These are phyloP conservation scores for Lactarius evosmus DNA, from an alignment of 768 basidiomycete genomes.

Conservation along the genomic window DNA sequence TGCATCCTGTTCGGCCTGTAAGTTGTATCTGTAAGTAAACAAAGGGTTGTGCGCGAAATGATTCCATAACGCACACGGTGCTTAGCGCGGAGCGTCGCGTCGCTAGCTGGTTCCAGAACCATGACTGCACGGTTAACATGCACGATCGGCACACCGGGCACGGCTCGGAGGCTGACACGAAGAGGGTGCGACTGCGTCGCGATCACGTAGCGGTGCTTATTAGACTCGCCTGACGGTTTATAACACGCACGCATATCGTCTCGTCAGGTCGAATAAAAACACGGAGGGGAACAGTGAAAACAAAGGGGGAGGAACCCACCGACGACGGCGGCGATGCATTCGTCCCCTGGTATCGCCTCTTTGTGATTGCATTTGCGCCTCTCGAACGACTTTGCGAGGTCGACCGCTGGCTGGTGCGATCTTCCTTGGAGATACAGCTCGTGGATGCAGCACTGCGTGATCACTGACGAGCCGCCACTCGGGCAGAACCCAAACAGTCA, in stretches of 20 bases:
- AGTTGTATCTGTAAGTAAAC: constrained; percentile 4
- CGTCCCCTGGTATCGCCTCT: constrained; percentile 78
- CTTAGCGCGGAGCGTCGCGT: constrained; percentile 70
- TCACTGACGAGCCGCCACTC: constrained; percentile 67
- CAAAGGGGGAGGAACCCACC: constrained; percentile 55
- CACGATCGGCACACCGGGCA: constrained; percentile 86
- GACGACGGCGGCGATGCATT: constrained; percentile 77
- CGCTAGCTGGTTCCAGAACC: constrained; percentile 87
- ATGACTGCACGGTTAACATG: constrained; percentile 92
- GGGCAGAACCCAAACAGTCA: constrained; percentile 34
- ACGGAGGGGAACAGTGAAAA: neutral
- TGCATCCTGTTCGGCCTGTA: constrained; percentile 61
- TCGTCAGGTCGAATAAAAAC: too few species aligned
- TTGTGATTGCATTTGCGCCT: constrained; percentile 92
- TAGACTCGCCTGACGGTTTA: constrained; percentile 64
- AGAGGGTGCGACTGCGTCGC: constrained; percentile 79
- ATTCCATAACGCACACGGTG: constrained; percentile 43
- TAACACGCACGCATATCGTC: too few species aligned
- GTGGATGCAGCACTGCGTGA: constrained; percentile 96
- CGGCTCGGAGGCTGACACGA: constrained; percentile 59
- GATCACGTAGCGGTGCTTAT: constrained; percentile 90
- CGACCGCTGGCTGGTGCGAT: constrained; percentile 67
- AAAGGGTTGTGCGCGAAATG: neutral
- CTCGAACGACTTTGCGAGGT: constrained; percentile 92
- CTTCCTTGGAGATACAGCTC: constrained; percentile 86